Conservation (phyloP, 1,139 yeast species). For the Blastobotrys malaysiensis region DNA sequence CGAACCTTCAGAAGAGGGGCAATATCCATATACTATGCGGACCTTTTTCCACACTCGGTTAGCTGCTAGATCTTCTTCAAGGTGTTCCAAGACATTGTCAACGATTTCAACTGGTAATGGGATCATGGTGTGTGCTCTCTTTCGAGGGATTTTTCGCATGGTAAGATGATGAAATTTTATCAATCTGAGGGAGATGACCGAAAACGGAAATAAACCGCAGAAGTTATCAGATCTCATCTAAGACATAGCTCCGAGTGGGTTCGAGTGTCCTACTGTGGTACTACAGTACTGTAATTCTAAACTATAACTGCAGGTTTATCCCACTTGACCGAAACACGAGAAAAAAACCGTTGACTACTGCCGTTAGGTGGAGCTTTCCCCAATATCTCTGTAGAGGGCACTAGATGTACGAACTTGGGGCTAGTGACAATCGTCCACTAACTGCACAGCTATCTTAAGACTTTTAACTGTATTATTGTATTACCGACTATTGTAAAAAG, state of each 20-base stretch:
- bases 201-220: neutral
- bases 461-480: too few species aligned
- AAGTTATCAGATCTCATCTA: neutral
- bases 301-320: too few species aligned
- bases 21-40: neutral
- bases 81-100: neutral
- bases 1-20: neutral
- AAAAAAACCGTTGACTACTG: too few species aligned
- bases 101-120: neutral
- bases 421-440: too few species aligned
- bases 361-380: too few species aligned
- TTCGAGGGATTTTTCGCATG: neutral
- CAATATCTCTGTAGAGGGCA: too few species aligned
- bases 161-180: neutral
- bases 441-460: too few species aligned
- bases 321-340: too few species aligned
- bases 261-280: neutral
- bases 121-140: neutral
- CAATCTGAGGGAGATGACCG: neutral
- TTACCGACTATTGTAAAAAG: too few species aligned
- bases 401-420: too few species aligned
- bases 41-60: neutral
- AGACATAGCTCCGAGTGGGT: neutral
- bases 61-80: neutral
- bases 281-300: too few species aligned